These are phyloP conservation scores for Tillandsia leiboldiana DNA, from an alignment of 176 grass and related monocot species.

Conservation along the genomic window DNA sequence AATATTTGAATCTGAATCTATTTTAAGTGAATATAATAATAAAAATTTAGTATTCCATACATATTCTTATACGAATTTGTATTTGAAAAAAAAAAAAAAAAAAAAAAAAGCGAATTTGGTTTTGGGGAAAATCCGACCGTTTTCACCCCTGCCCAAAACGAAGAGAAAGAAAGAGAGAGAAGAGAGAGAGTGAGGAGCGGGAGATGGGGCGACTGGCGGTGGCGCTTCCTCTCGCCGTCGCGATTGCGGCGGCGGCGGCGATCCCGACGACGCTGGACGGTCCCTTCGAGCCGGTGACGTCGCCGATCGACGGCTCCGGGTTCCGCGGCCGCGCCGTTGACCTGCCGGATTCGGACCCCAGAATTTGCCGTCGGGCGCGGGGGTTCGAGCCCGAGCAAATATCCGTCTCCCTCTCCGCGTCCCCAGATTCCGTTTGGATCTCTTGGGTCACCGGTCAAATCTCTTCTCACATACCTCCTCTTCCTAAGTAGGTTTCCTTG, in stretches of 20 bases:
- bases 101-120: no score
- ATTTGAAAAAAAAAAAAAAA: no score
- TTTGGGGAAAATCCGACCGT: no score
- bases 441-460: slow-evolving; percentile 68
- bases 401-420: slow-evolving; percentile 61
- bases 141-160: background rate
- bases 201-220: background rate
- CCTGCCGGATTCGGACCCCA: slow-evolving; percentile 53
- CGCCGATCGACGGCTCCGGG: slow-evolving; percentile 26
- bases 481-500: background rate
- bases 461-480: background rate
- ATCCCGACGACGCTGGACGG: slow-evolving; percentile 47
- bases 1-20: no score
- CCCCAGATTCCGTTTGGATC: slow-evolving; percentile 59
- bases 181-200: background rate
- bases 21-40: no score
- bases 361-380: slow-evolving; percentile 39
- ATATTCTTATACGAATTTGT: no score
- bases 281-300: slow-evolving; percentile 45
- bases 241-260: background rate
- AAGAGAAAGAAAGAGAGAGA: background rate
- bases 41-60: no score
- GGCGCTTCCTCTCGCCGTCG: background rate
- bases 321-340: slow-evolving; percentile 43
- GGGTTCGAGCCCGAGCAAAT: slow-evolving; percentile 73